Percentiles rank a stretch among this genome's conserved stretches.
Conservation (phyloP, 805 yeast genomes). For the Ogataea corticis region DNA sequence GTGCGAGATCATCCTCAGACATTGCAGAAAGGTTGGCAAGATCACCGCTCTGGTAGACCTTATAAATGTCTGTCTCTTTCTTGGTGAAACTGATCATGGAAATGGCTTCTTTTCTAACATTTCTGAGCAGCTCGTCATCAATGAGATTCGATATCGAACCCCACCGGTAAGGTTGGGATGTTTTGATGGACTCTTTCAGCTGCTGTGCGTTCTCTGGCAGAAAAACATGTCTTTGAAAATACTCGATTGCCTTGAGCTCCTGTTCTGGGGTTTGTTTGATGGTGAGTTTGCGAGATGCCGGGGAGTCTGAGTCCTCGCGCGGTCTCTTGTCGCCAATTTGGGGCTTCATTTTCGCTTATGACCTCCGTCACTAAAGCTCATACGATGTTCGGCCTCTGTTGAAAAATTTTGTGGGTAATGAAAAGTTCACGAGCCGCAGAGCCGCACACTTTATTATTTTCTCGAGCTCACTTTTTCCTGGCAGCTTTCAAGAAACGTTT, state of each 20-base stretch:
- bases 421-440: too few species aligned
- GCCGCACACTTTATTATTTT: too few species aligned
- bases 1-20: constrained; percentile 67
- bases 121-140: constrained; percentile 72
- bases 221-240: constrained; percentile 33
- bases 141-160: constrained; percentile 77
- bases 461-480: too few species aligned
- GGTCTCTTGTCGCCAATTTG: constrained; percentile 3
- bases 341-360: neutral
- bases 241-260: constrained; percentile 32
- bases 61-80: constrained; percentile 96
- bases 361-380: too few species aligned
- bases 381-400: too few species aligned
- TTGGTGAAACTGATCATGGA: constrained; percentile 84
- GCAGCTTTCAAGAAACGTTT: too few species aligned
- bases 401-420: neutral
- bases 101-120: constrained; percentile 83
- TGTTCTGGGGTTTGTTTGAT: constrained; percentile 36
- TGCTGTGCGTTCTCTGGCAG: constrained; percentile 40
- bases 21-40: constrained; percentile 89
- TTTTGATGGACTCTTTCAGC: constrained; percentile 45
- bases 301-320: neutral
- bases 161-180: constrained; percentile 83
- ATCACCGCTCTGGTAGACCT: constrained; percentile 87
- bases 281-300: constrained; percentile 14